Base-by-base conservation (phyloP, 2,329 filamentous ascomycete species). In the Fusarium sp. region DNA sequence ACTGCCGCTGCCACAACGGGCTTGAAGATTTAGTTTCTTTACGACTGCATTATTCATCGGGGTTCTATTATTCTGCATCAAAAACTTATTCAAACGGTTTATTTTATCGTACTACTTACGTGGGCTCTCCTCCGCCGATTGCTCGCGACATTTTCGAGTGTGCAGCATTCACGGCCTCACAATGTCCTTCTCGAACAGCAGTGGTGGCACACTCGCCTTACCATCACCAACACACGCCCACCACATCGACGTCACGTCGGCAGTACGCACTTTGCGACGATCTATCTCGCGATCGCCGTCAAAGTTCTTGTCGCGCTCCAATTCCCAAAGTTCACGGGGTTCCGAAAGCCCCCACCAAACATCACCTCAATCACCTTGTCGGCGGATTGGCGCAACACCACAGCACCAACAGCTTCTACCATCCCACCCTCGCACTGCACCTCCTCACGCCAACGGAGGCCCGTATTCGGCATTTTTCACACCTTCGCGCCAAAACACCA, bases 211-310 rank as follows among this genome's bases (percentile, higher is more conserved):
- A 56, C 82, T 96, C 70, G 92, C 95, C 71, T 82, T 97, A 69
- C 88, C 92, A 64, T 97, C 93, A 61, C 93, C 94, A 55, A 94
- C 91, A 43, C 88, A 91, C 70, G 86, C 87, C 60, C 91, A 92
- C 74, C 89, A 91, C 76, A 89, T 94, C 70, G 91, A 96, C 79
- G 87, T 92, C 64, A 89, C 90, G 60, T 88, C 91, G 46, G 89
- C 91, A 56, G 90, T 97, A 63, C 86, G 92, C 72, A 91, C 92
- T 70, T 82, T 97, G 55, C 86, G 93, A 65, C 90, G 92, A 68
- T 97, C 94, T 23, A 82, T 97, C 63, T 97, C 93, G 53, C 86
- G 93, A 69, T 97, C 94, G n/a, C 94, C 94, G 10, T 97, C 94
- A 29, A 96, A 95, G 75, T 94, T 95, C 53, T 79, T 96, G 32